Conservation (phyloP, 2,329 filamentous ascomycete genomes). For the Aureobasidium melanogenum region DNA sequence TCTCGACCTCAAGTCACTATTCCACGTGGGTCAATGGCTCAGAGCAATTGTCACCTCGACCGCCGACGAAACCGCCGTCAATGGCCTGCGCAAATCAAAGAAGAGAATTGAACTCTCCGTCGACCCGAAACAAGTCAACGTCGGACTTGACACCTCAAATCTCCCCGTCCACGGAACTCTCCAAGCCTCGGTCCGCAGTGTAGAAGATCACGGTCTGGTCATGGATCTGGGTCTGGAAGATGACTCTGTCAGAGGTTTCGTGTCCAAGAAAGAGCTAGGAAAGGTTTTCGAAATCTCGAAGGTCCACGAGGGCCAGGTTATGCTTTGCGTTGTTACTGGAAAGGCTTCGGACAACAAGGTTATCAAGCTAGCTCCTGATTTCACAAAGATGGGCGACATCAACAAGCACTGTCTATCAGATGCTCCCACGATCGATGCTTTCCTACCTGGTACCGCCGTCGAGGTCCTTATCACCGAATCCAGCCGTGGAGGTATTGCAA, state of each 20-base stretch:
- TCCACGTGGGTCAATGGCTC: conserved; percentile 78
- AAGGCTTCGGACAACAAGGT: conserved; percentile 72
- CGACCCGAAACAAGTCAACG: conserved; percentile 69
- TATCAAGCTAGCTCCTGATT: conserved; percentile 71
- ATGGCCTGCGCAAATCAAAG: conserved; percentile 53
- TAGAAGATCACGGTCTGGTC: conserved; percentile 91
- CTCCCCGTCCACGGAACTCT: conserved; percentile 67
- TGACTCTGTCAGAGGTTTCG: conserved; percentile 65
- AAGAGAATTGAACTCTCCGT: conserved; percentile 82
- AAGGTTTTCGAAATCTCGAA: conserved; percentile 49
- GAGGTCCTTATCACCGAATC: conserved; percentile 76
- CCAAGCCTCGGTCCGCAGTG: conserved; percentile 79
- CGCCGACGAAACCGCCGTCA: conserved; percentile 49
- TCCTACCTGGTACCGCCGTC: conserved; percentile 83
- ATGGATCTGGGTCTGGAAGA: conserved; percentile 81
- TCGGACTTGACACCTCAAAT: conserved; percentile 61
- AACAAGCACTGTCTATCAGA: conserved; percentile 60
- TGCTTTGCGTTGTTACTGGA: conserved; percentile 72
- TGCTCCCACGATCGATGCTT: conserved; percentile 80
- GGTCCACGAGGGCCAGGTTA: conserved; percentile 73
- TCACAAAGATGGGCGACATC: conserved; percentile 54
- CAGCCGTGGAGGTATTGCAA: conserved; percentile 63
- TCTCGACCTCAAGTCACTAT: conserved; percentile 65
- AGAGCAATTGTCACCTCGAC: conserved; percentile 76
- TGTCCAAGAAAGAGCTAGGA: conserved; percentile 75